phyloP scores from a whole-genome alignment of 1,284 basidiomycete genomes.

The Boletus holoroseus region DNA sequence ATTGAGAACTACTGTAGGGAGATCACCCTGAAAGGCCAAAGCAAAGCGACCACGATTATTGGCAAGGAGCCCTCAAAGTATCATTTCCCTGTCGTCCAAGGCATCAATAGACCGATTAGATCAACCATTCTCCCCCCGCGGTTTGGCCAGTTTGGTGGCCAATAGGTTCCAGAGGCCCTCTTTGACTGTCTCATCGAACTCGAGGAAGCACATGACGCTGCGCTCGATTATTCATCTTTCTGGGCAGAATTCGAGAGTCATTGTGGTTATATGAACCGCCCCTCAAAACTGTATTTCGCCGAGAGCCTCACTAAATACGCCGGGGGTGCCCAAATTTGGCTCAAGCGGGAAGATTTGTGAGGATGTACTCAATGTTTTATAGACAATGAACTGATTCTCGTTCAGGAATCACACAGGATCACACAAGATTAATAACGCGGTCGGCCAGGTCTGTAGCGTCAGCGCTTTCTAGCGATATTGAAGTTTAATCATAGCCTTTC shows the following conservation, averaged over 20 bases:
- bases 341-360: slow-evolving; percentile 4
- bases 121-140: neutral
- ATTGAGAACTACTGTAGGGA: slow-evolving; percentile 1
- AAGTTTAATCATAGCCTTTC: neutral
- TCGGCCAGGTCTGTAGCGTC: neutral
- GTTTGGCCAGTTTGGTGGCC: slow-evolving; percentile 6
- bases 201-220: slow-evolving; percentile 1
- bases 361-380: neutral
- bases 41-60: neutral
- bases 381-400: neutral
- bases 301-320: slow-evolving; percentile 1
- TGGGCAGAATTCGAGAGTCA: slow-evolving; percentile 2
- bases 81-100: slow-evolving; percentile 1
- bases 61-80: neutral
- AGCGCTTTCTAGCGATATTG: neutral
- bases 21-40: neutral
- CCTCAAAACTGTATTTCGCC: neutral
- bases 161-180: slow-evolving; percentile 5
- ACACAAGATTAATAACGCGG: slow-evolving; percentile 4
- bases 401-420: neutral
- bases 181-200: slow-evolving; percentile 7
- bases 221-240: neutral
- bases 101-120: slow-evolving; percentile 1
- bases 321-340: slow-evolving; percentile 1
- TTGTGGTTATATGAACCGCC: neutral